Evolutionary conservation across 176 grass and related monocot genomes (phyloP), one percentile per base, ranked within the genome.

Genomic region (Musa troglodytarum): DNA sequence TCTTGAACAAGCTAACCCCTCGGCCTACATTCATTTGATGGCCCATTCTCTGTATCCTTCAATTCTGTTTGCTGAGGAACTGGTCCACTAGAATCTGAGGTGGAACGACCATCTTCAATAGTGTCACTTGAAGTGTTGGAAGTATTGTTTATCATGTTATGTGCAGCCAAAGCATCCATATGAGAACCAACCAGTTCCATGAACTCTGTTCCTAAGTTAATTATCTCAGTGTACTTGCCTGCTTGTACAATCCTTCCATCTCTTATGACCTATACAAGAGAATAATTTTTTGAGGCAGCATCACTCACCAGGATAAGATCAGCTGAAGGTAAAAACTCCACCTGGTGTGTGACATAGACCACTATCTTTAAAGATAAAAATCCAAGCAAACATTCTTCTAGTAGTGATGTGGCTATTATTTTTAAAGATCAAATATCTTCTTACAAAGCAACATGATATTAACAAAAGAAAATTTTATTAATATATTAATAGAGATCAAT

Each of bases 311-410:
- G 83, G 75, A 97, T 93, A 73, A 97, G 90, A 28, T 97, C 87
- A 65, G 93, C 87, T 59, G 90, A 59, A 3, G 93, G 93, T 72
- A 97, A 71, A 68, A 97, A 93, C 81, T 97, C 90, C 69, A 97
- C 79, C 76, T 97, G 93, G 65, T 97, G 93, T 9, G 93, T 97
- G 13, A 97, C 88, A 88, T 93, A 97, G 65, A 97, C 86, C 57
- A 97, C 84, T 7, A 90, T 97, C 68, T 96, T 97, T 69, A 54
- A 66, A 77, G 77, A 52, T 74, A 96, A 78, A 49, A 85, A n/a
- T 25, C 77, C 67, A 22, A 81, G 61, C 73, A 96, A 80, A 69
- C 88, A 96, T 53, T 96, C 92, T 88, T 89, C 65, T 14, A 85
- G 52, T 4, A 69, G 2, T 16, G 16, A 69, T 49, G 26, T 1